Evolutionary conservation across 2,329 filamentous ascomycete genomes (phyloP), one percentile per base, ranked within the genome.

Genomic region (Ambrosiella cleistominuta): DNA sequence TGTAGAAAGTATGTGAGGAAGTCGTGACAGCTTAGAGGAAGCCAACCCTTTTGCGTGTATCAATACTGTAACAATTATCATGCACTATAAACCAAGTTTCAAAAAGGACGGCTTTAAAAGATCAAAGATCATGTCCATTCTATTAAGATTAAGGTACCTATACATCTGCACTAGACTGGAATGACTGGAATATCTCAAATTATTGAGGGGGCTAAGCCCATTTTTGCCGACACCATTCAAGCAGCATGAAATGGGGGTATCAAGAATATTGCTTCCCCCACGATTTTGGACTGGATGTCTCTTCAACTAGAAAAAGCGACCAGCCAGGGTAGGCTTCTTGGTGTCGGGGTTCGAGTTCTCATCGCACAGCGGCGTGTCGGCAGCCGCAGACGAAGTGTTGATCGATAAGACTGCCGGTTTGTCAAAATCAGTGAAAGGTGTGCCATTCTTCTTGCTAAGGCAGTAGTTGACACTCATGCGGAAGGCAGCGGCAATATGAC

Each of bases 401-500:
- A 54, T 57, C 11, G 13, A 9, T 27, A 40, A 49, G 3, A 53
- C 36, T 4, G 36, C 15, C 9, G 56, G 56, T 11, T 36, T 57
- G n/a, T 61, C 59, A 7, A 61, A 19, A 27, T 80, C 84, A 65
- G 81, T 76, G 66, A 90, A 91, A 5, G 76, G 74, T 47, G 71
- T 70, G 1, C 83, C 82, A n/a, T 70, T 74, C 15, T 70, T 63
- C 69, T 75, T 83, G 9, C 85, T 79, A 62, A 71, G 64, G 35
- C 75, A 60, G 64, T 74, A 88, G 63, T 82, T 79, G 56, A 78
- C 76, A 0, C 70, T 67, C 45, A 90, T 68, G 36, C 87, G 76
- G 47, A 82, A 64, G 12, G 65, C 74, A 40, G 86, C 75, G 4
- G 83, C 85, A 1, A 73, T 77, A 47, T 82, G 75, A 0, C 80